A percentile compares a stretch with the other conserved stretches of the same genome.
Conservation (phyloP, 2,329 filamentous ascomycete species). For the Neofusicoccum kwambonambiense region DNA sequence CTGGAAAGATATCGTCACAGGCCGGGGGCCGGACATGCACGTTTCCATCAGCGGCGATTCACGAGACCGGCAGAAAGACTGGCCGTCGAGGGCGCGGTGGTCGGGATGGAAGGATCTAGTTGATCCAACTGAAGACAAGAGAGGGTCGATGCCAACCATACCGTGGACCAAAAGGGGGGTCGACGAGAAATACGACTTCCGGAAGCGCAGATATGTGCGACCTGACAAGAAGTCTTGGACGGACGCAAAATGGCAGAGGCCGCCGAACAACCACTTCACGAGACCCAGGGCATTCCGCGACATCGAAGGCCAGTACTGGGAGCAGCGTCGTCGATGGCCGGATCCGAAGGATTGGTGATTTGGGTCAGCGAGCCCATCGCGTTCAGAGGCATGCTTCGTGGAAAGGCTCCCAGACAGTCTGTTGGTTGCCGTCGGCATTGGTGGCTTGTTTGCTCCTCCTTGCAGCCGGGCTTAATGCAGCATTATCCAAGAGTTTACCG, state of each 20-base stretch:
- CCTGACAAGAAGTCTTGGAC: conserved; percentile 31
- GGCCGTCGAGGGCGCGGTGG: conserved; percentile 40
- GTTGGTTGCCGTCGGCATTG: conserved; percentile 21
- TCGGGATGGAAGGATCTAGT: conserved; percentile 32
- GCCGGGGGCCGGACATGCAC: conserved; percentile 47
- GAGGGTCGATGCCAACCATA: neutral
- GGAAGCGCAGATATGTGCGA: conserved; percentile 32
- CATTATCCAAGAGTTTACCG: conserved; percentile 28
- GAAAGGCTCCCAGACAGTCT: conserved; percentile 35
- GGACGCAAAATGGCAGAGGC: conserved; percentile 29
- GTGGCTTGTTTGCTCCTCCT: conserved; percentile 30
- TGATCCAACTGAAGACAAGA: conserved; percentile 16
- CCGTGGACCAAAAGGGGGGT: conserved; percentile 19
- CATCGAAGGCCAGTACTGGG: conserved; percentile 29
- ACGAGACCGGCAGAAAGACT: conserved; percentile 37
- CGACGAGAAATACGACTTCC: conserved; percentile 35
- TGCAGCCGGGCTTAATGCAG: conserved; percentile 29
- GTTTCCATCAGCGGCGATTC: conserved; percentile 40
- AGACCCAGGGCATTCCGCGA: conserved; percentile 25
- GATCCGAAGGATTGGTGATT: conserved; percentile 2
- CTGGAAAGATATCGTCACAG: conserved; percentile 42
- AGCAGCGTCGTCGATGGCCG: conserved; percentile 18
- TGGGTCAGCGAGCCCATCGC: neutral
- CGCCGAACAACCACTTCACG: neutral
- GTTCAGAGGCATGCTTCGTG: conserved; percentile 34